These are phyloP conservation scores for Malus domestica DNA, from an alignment of 306 rosid genomes.

Conservation along the genomic window ASM211411v1 NC_041803.1:22388001-22388500, in stretches of 20 bases:
- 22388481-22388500: neutral
- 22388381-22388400: constrained; percentile 83
- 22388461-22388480: neutral
- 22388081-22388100: constrained; percentile 80
- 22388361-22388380: constrained; percentile 80
- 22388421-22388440: neutral
- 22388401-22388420: constrained; percentile 95
- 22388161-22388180: constrained; percentile 56
- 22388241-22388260: constrained; percentile 54
- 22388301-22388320: neutral
- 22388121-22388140: constrained; percentile 58
- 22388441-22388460: neutral
- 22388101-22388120: constrained; percentile 71
- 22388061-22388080: constrained; percentile 77
- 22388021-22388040: neutral
- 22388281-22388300: neutral
- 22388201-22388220: constrained; percentile 45
- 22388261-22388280: neutral
- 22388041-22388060: constrained; percentile 25
- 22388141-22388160: constrained; percentile 36
- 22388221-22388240: constrained; percentile 77
- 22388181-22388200: constrained; percentile 85
- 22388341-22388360: constrained; percentile 43
- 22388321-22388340: constrained; percentile 4
- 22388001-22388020: neutral